Evolutionary conservation across 495 filamentous ascomycete genomes (phyloP).

Genomic region (Aspergillus sclerotiicarbonarius): DNA sequence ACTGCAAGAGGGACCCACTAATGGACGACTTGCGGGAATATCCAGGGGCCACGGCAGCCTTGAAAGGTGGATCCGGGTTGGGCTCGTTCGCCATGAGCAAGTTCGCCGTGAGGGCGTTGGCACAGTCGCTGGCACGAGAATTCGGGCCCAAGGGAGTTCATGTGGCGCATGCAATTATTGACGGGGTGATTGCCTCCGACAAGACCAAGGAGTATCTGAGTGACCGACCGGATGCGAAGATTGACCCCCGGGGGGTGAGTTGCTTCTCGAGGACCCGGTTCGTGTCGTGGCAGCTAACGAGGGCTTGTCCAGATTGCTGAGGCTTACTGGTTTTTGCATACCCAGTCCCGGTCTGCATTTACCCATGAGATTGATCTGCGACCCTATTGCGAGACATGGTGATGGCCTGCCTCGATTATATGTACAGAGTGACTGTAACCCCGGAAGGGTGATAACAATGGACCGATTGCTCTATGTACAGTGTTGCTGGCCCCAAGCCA

Average conservation of each 20-base stretch:
- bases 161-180: slow-evolving; percentile 70
- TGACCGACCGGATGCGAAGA: slow-evolving; percentile 63
- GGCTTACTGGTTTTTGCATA: slow-evolving; percentile 69
- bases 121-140: slow-evolving; percentile 69
- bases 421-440: no score
- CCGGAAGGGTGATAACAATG: no score
- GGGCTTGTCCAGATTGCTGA: slow-evolving; percentile 61
- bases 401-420: no score
- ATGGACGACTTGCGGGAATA: not conserved
- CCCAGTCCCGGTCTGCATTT: slow-evolving; percentile 62
- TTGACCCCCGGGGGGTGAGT: slow-evolving; percentile 63
- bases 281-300: not conserved
- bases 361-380: slow-evolving; percentile 70
- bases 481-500: no score
- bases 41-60: slow-evolving; percentile 57
- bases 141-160: slow-evolving; percentile 77
- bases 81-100: slow-evolving; percentile 66
- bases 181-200: slow-evolving; percentile 74
- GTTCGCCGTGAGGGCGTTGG: slow-evolving; percentile 65
- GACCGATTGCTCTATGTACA: not conserved
- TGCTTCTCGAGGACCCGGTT: not conserved
- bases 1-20: no score
- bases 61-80: slow-evolving; percentile 61
- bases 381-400: slow-evolving; percentile 56
- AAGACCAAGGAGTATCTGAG: slow-evolving; percentile 51